phyloP scores from a whole-genome alignment of 2,329 filamentous ascomycete genomes.

The Mycosphaerella sp. region DNA sequence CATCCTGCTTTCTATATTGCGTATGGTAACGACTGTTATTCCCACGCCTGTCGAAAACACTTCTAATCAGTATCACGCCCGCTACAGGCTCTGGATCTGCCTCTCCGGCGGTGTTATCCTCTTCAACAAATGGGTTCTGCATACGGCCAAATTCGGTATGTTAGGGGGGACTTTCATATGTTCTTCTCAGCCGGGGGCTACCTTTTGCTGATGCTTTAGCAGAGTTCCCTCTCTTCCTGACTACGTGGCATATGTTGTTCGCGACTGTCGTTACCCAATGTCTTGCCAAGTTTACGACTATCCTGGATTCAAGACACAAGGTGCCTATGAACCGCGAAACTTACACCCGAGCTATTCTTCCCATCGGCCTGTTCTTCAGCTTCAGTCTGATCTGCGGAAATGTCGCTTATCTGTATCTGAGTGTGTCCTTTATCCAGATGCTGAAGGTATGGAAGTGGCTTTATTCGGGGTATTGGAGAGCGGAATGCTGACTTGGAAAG shows the following conservation, averaged over 20 bases:
- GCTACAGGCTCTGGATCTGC: constrained; percentile 62
- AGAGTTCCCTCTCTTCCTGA: constrained; percentile 67
- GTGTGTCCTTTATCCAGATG: constrained; percentile 98
- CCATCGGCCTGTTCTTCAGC: constrained; percentile 93
- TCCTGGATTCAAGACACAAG: constrained; percentile 89
- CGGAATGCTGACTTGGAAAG: background rate
- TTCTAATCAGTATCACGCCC: constrained; percentile 12
- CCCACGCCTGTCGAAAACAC: too few species aligned
- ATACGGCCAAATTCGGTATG: constrained; percentile 64
- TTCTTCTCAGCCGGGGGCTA: background rate
- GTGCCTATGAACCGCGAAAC: constrained; percentile 96
- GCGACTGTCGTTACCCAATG: constrained; percentile 91
- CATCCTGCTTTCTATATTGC: constrained; percentile 79
- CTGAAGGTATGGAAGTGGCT: constrained; percentile 55
- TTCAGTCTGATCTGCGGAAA: constrained; percentile 95
- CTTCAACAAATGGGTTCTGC: constrained; percentile 98
- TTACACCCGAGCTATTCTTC: constrained; percentile 87
- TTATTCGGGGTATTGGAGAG: background rate
- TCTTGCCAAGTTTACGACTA: constrained; percentile 78
- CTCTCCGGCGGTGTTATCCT: constrained; percentile 92
- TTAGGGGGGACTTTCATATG: background rate
- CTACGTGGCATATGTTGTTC: constrained; percentile 92
- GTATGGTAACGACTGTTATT: constrained; percentile 36
- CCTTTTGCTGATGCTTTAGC: background rate
- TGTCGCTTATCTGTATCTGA: constrained; percentile 89